A percentile compares a stretch with the other conserved stretches of the same genome.
Evolutionary conservation across 352 stramenopile species (phyloP).

Genomic region (Globisporangium rhizosaccharum): DNA sequence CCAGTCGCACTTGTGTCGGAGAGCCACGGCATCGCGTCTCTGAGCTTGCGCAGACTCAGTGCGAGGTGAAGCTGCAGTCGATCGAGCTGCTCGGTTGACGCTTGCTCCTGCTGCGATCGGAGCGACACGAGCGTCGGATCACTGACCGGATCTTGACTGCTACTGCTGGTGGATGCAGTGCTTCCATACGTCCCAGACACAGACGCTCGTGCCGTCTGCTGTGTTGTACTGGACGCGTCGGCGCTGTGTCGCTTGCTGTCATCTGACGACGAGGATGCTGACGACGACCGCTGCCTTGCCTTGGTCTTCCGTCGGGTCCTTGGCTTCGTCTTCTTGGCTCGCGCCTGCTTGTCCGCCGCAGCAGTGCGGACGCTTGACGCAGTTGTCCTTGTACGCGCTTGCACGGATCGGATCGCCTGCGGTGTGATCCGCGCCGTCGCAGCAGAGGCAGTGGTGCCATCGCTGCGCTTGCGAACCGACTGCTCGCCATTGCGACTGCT

Average conservation of each 20-base stretch:
- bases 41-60: conserved; percentile 14
- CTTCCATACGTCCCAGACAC: neutral
- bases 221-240: neutral
- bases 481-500: neutral
- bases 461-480: too few species aligned
- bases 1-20: neutral
- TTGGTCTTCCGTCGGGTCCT: conserved; percentile 6
- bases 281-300: neutral
- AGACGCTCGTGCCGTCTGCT: neutral
- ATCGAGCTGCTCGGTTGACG: neutral
- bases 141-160: neutral
- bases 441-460: too few species aligned
- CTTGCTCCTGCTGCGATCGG: neutral
- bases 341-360: neutral
- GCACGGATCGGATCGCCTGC: conserved; percentile 2
- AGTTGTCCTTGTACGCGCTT: conserved; percentile 1
- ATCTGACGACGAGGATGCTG: neutral
- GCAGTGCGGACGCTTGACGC: neutral
- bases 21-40: conserved; percentile 17
- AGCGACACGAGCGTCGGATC: neutral
- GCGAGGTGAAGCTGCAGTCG: conserved; percentile 5
- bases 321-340: neutral
- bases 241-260: neutral
- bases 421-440: neutral
- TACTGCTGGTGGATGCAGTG: neutral